phyloP scores from a whole-genome alignment of 2,329 filamentous ascomycete species.

The Sporothrix pseudoabietina region DNA sequence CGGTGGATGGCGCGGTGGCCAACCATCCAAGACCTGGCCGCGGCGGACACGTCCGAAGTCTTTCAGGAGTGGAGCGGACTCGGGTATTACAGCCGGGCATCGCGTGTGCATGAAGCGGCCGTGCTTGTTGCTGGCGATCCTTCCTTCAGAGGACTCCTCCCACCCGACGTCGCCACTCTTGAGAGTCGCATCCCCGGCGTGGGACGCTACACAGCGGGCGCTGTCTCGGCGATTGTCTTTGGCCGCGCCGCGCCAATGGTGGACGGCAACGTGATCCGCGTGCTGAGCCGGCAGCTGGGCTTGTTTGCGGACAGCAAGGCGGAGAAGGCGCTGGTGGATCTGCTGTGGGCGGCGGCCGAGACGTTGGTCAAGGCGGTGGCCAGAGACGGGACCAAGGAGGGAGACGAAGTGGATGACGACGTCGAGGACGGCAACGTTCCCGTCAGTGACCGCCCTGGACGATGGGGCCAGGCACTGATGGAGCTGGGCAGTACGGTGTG shows the following conservation, averaged over 20 bases:
- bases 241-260: slow-evolving; percentile 62
- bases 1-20: slow-evolving; percentile 64
- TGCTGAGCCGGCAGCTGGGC: slow-evolving; percentile 62
- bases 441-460: slow-evolving; percentile 55
- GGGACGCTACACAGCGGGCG: slow-evolving; percentile 64
- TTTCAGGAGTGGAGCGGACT: slow-evolving; percentile 62
- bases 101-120: slow-evolving; percentile 60
- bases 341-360: slow-evolving; percentile 61
- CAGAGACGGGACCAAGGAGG: slow-evolving; percentile 39
- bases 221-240: slow-evolving; percentile 64
- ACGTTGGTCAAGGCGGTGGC: slow-evolving; percentile 57
- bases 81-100: slow-evolving; percentile 67
- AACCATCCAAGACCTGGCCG: slow-evolving; percentile 58
- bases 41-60: slow-evolving; percentile 57
- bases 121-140: slow-evolving; percentile 51
- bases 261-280: slow-evolving; percentile 64
- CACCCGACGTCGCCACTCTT: slow-evolving; percentile 49
- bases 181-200: slow-evolving; percentile 60
- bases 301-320: slow-evolving; percentile 59
- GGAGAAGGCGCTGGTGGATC: slow-evolving; percentile 55
- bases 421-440: slow-evolving; percentile 30
- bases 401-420: slow-evolving; percentile 32
- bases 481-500: slow-evolving; percentile 66
- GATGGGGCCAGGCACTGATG: slow-evolving; percentile 68
- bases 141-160: slow-evolving; percentile 52